Evolutionary conservation across 2,329 filamentous ascomycete species (phyloP), one percentile per base, ranked within the genome.

Genomic region (Xylaria sp.): DNA sequence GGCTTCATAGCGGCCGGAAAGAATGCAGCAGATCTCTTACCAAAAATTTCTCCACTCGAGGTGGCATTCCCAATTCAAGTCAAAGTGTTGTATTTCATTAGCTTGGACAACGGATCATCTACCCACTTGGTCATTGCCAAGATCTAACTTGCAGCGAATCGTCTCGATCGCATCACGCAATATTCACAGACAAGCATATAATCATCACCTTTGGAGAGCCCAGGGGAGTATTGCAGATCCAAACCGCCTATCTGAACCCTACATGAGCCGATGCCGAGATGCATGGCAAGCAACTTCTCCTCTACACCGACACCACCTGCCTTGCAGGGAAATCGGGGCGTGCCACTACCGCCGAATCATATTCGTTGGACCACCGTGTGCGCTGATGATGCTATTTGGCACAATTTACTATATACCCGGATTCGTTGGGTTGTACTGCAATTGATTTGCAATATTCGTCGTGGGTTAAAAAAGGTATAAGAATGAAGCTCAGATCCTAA

Each of bases 321-420:
- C 70, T 65, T 66, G 63, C 62, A 46, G 52, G 70, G 70, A 72
- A 72, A 61, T 34, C 52, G 7, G 52, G 18, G 65, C 39, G 23
- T 60, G 48, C 28, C 46, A 63, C 39, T 44, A 6, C 55, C 50
- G 55, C 32, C 68, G 59, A 66, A 70, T 70, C 68, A 69, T n/a
- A 63, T 62, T 32, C n/a, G 32, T 6, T 44, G 37, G 41, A 39
- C 58, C 10, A 61, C 48, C 25, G 28, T 32, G 55, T 9, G 57
- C 46, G 25, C 37, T 39, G 58, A 68, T 70, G 68, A 70, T 72
- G 68, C 65, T 70, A 70, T 70, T 68, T 70, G 63, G 59, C 68
- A 66, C 50, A 61, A 70, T 70, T n/a, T 6, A 61, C 3, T 18
- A 48, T 44, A 51, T 41, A 34, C 50, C 37, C 28, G 7, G 58